These are phyloP conservation scores for Drechslerella dactyloides DNA, from an alignment of 2,329 filamentous ascomycete genomes.

Conservation along the genomic window DNA sequence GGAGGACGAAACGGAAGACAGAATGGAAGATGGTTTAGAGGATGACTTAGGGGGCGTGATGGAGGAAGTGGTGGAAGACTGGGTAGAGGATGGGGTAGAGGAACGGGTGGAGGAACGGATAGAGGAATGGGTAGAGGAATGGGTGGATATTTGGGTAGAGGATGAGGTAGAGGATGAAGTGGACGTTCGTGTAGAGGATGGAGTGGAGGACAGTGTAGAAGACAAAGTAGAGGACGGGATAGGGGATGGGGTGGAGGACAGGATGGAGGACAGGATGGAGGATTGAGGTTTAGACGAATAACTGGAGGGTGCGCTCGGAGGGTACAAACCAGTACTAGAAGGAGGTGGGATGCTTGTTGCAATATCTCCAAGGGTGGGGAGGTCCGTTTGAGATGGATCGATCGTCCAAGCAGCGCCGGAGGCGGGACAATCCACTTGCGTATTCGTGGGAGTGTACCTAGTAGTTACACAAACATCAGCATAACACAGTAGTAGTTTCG, in stretches of 20 bases:
- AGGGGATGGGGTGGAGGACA: conserved; percentile 9
- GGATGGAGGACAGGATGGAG: conserved; percentile 10
- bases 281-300: conserved; percentile 16
- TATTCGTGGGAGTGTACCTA: conserved; percentile 68
- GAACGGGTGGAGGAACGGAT: too few species aligned
- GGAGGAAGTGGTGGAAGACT: too few species aligned
- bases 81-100: too few species aligned
- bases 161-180: too few species aligned
- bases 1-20: conserved; percentile 7
- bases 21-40: conserved; percentile 12
- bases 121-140: too few species aligned
- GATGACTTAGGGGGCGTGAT: too few species aligned
- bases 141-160: too few species aligned
- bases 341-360: conserved; percentile 26
- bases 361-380: conserved; percentile 73
- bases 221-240: conserved; percentile 10
- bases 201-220: background rate
- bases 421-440: conserved; percentile 72
- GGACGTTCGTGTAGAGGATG: too few species aligned
- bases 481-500: background rate
- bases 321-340: conserved; percentile 43
- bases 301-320: conserved; percentile 20
- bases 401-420: conserved; percentile 75
- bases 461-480: conserved; percentile 56
- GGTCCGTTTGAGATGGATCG: conserved; percentile 68